A percentile compares a stretch with the other conserved stretches of the same genome.
These are phyloP conservation scores for Pisolithus albus DNA, from an alignment of 768 basidiomycete species.

Conservation along the genomic window DNA sequence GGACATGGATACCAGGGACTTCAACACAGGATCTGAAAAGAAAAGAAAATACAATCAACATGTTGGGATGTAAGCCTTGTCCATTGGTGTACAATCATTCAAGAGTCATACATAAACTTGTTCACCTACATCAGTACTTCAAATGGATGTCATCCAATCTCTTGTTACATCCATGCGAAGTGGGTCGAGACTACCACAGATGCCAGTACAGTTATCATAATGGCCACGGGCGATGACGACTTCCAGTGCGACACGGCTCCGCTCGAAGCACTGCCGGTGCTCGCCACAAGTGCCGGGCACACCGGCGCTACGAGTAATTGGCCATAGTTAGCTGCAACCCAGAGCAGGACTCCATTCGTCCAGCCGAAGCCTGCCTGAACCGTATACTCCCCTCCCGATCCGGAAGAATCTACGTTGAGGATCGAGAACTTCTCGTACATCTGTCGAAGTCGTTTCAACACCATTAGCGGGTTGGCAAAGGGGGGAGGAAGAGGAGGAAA, in stretches of 20 bases:
- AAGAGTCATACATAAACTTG: no score
- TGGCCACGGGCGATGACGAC: background rate
- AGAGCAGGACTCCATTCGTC: slow-evolving; percentile 80
- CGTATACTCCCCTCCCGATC: slow-evolving; percentile 80
- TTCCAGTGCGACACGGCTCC: slow-evolving; percentile 2
- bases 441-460: slow-evolving; percentile 28
- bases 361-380: slow-evolving; percentile 87
- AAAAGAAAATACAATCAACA: no score
- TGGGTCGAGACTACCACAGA: slow-evolving; percentile 2
- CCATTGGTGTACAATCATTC: no score
- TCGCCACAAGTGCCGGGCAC: slow-evolving; percentile 46
- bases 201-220: background rate
- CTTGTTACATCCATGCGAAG: background rate
- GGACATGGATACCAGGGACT: no score
- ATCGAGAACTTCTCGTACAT: slow-evolving; percentile 90
- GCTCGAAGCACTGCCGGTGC: slow-evolving; percentile 2
- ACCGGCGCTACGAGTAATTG: slow-evolving; percentile 48
- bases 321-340: slow-evolving; percentile 67
- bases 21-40: no score
- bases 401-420: slow-evolving; percentile 70
- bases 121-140: background rate
- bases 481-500: background rate
- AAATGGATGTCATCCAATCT: no score
- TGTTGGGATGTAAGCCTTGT: no score
- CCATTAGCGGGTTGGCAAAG: background rate